A percentile compares a stretch with the other conserved stretches of the same genome.
phyloP scores from a whole-genome alignment of 192 early-diverging fungal genomes.

The Dissophora ornata region DNA sequence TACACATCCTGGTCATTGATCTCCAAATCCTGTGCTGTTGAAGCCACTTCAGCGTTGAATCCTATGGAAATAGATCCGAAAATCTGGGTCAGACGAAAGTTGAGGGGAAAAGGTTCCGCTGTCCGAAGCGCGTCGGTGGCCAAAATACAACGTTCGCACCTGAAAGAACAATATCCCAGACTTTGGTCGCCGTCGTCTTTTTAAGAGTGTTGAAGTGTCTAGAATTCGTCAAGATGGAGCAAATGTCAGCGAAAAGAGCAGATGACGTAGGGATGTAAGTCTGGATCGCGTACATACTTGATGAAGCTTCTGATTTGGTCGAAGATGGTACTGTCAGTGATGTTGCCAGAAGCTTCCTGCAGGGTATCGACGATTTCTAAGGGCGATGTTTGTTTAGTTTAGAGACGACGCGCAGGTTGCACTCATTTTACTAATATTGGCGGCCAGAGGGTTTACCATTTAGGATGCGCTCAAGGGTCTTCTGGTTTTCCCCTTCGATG shows the following conservation, averaged over 20 bases:
- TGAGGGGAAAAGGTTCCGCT: not conserved
- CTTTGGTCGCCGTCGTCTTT: constrained; percentile 41
- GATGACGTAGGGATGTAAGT: not conserved
- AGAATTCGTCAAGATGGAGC: not conserved
- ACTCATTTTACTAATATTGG: no score
- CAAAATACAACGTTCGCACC: no score
- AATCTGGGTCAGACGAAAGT: no score
- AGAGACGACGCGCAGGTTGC: not conserved
- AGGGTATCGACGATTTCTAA: constrained; percentile 62
- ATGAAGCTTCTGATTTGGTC: constrained; percentile 77
- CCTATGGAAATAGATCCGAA: no score
- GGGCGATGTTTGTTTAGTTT: no score
- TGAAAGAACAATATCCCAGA: constrained; percentile 53
- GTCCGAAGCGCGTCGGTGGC: no score
- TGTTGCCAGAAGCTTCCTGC: constrained; percentile 55
- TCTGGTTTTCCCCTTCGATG: constrained; percentile 55
- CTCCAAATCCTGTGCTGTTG: constrained; percentile 69
- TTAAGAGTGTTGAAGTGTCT: constrained; percentile 47
- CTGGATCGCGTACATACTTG: constrained; percentile 61
- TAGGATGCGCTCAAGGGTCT: constrained; percentile 59
- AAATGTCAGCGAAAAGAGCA: not conserved
- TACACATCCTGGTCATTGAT: constrained; percentile 78
- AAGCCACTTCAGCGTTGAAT: constrained; percentile 72
- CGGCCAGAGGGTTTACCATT: constrained; percentile 57
- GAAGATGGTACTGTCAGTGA: constrained; percentile 60